Conservation (phyloP, 371 early-diverging fungal species). For the Mortierella sp. region DNA sequence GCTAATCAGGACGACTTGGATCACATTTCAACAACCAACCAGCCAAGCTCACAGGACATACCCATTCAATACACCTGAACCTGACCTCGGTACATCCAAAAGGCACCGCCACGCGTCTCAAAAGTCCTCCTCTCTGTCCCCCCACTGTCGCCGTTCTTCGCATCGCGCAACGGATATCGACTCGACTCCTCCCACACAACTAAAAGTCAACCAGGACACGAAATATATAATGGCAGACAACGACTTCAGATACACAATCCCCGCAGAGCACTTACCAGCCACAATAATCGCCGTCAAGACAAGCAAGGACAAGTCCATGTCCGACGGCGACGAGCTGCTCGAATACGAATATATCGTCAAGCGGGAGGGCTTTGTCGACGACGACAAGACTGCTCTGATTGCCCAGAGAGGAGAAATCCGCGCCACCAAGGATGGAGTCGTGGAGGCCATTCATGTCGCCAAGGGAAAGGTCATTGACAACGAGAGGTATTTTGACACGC, state of each 20-base stretch:
- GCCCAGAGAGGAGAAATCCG: constrained; percentile 31
- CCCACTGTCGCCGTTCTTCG: neutral
- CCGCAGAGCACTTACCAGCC: constrained; percentile 44
- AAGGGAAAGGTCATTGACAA: constrained; percentile 36
- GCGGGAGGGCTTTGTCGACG: constrained; percentile 45
- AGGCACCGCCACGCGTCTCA: neutral
- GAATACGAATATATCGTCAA: constrained; percentile 45
- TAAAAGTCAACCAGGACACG: constrained; percentile 1
- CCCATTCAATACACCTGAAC: neutral
- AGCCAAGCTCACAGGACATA: neutral
- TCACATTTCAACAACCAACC: too few relatives aligned
- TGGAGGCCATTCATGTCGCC: constrained; percentile 23
- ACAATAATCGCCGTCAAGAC: constrained; percentile 50
- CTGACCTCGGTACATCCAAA: neutral
- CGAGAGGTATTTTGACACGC: constrained; percentile 19
- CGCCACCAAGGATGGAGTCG: constrained; percentile 30
- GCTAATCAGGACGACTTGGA: neutral
- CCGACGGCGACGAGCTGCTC: constrained; percentile 31
- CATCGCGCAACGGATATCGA: neutral
- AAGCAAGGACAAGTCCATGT: constrained; percentile 14
- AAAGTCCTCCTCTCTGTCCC: neutral
- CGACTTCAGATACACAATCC: constrained; percentile 30
- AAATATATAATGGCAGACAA: constrained; percentile 29
- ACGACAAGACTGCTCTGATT: constrained; percentile 28
- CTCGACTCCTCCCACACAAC: neutral